phyloP scores from a whole-genome alignment of 495 filamentous ascomycete genomes.

The Chaetomidium leptoderma region DNA sequence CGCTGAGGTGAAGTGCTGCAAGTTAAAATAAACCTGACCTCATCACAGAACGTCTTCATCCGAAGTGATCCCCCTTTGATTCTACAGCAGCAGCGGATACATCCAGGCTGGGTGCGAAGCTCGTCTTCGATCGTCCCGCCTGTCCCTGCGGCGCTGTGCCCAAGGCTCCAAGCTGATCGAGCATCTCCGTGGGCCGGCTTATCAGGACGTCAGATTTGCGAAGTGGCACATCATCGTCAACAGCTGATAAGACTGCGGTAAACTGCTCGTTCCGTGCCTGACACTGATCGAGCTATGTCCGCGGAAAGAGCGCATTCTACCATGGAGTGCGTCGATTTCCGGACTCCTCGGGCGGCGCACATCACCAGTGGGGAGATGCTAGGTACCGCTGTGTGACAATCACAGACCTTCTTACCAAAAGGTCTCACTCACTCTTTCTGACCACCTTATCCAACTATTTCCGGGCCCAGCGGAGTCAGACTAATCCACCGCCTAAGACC shows the following conservation, averaged over 20 bases:
- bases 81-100: neutral
- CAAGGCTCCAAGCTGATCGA: neutral
- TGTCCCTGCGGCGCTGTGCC: neutral
- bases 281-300: slow-evolving; percentile 13
- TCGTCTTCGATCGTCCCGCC: neutral
- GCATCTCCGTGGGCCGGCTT: slow-evolving; percentile 33
- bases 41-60: neutral
- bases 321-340: neutral
- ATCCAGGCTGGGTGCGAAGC: neutral
- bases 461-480: neutral
- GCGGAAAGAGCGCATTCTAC: slow-evolving; percentile 16
- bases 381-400: neutral
- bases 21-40: neutral
- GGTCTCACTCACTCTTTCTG: neutral
- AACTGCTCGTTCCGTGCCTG: neutral
- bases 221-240: slow-evolving; percentile 14
- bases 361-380: neutral
- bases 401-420: neutral
- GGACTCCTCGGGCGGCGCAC: neutral
- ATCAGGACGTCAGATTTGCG: slow-evolving; percentile 28
- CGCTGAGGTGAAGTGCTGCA: too few species aligned
- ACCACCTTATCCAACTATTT: neutral
- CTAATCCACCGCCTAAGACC: neutral
- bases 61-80: neutral
- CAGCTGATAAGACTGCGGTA: slow-evolving; percentile 26